Base-by-base conservation (phyloP, 805 yeast genomes). In the Starmerella powellii region DNA sequence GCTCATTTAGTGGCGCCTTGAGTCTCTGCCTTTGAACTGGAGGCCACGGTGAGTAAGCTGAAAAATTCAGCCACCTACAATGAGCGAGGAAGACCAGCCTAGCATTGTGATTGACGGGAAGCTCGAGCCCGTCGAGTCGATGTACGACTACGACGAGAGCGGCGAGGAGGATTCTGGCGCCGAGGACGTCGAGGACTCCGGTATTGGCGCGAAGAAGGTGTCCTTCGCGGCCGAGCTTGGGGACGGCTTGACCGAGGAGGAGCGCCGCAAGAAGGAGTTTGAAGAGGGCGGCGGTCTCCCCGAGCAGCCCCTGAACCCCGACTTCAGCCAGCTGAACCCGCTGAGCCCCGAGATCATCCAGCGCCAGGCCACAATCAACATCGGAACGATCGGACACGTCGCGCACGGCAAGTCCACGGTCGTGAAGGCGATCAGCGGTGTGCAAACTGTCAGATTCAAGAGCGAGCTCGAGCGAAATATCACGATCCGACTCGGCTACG, bases 261-360 rank as follows among this genome's bases (percentile, higher is more conserved):
- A 81, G 62, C 74, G 72, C 47, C 78, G 85, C 56, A 71, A 72
- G 56, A 72, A 76, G 59, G 96, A 88, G 62, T 87, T 91, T 56
- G 93, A 84, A 71, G 97, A 85, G 64, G 95, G 97, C 63, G 97
- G 97, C 46, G 98, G 98, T 40, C 73, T 91, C 46, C 98, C 98
- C 42, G 95, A 82, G 62, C 98, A 91, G 66, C 95, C 95, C 44
- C 80, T 72, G 31, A 70, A 83, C 65, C 94, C 94, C 45, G 95
- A 87, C 60, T 80, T 88, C 57, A 52, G 80, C 31, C 60, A 67
- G 52, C 67, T 91, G 66, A 83, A 88, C 37, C 96, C 98, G 27
- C 68, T 84, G 49, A 80, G 93, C 6, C 91, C 94, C 41, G 98
- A 87, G 59, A 93, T 91, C 61, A 91, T 91, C 67, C 61, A 54